These are phyloP conservation scores for Quercus phellos DNA, from an alignment of 331 rosid species.

Conservation along the genomic window DNA sequence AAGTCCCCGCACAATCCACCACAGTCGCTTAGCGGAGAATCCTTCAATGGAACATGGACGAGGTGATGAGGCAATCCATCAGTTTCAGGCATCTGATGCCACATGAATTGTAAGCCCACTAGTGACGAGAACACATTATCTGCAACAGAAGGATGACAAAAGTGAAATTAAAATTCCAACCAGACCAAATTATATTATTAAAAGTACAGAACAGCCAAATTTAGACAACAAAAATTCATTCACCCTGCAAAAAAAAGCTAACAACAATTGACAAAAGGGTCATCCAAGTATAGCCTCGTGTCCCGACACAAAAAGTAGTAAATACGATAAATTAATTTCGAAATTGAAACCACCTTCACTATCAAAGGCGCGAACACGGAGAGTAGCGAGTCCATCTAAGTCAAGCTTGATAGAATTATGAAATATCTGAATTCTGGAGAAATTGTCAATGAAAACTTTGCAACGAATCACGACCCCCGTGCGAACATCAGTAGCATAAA, in stretches of 20 bases:
- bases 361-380: constrained; percentile 84
- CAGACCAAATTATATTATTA: constrained; percentile 1
- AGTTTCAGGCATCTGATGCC: constrained; percentile 65
- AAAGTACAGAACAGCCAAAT: not conserved
- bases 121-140: constrained; percentile 94
- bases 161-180: constrained; percentile 16
- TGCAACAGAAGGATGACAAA: constrained; percentile 35
- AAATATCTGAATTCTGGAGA: constrained; percentile 84
- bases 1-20: constrained; percentile 91
- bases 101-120: constrained; percentile 88
- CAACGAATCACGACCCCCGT: constrained; percentile 78
- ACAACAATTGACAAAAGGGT: not conserved
- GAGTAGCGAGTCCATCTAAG: constrained; percentile 92
- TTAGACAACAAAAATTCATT: not conserved
- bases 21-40: constrained; percentile 91
- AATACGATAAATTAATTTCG: not conserved
- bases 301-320: not conserved
- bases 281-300: too few species aligned
- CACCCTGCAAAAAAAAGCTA: not conserved
- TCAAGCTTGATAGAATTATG: constrained; percentile 89
- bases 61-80: constrained; percentile 56
- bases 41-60: constrained; percentile 82
- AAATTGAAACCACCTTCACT: constrained; percentile 50
- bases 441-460: constrained; percentile 85
- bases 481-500: constrained; percentile 73